Percentiles rank a stretch among this genome's conserved stretches.
These are phyloP conservation scores for Teunomyces panamensis DNA, from an alignment of 805 yeast species.

Conservation along the genomic window DNA sequence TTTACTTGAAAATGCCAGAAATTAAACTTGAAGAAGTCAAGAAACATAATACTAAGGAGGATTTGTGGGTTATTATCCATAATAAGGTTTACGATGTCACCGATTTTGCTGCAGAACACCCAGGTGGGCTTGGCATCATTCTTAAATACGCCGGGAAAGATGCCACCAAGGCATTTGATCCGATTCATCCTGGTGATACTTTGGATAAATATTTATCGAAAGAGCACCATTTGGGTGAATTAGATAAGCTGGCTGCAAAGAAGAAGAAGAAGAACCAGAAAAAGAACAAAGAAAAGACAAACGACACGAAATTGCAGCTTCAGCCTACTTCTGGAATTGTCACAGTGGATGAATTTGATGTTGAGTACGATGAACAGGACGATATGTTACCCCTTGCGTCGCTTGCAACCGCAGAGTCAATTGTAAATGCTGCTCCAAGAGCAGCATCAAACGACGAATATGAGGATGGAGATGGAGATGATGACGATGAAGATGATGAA, in stretches of 20 bases:
- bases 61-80: conserved; percentile 84
- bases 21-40: conserved; percentile 24
- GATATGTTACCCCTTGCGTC: conserved; percentile 22
- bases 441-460: conserved; percentile 6
- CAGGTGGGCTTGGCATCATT: conserved; percentile 59
- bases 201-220: conserved; percentile 61
- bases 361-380: conserved; percentile 43
- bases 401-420: background rate
- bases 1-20: background rate
- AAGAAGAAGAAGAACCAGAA: conserved; percentile 1
- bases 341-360: conserved; percentile 36
- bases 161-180: conserved; percentile 81
- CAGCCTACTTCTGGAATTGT: background rate
- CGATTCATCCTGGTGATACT: conserved; percentile 88
- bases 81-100: conserved; percentile 79
- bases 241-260: conserved; percentile 14
- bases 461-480: conserved; percentile 3
- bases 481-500: conserved; percentile 22
- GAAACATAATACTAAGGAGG: conserved; percentile 52
- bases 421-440: background rate
- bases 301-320: background rate
- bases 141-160: conserved; percentile 49
- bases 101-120: conserved; percentile 54
- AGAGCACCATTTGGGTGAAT: conserved; percentile 35
- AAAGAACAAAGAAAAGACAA: background rate